phyloP scores from a whole-genome alignment of 1,139 yeast species.

The Geotrichum carabidarum region DNA sequence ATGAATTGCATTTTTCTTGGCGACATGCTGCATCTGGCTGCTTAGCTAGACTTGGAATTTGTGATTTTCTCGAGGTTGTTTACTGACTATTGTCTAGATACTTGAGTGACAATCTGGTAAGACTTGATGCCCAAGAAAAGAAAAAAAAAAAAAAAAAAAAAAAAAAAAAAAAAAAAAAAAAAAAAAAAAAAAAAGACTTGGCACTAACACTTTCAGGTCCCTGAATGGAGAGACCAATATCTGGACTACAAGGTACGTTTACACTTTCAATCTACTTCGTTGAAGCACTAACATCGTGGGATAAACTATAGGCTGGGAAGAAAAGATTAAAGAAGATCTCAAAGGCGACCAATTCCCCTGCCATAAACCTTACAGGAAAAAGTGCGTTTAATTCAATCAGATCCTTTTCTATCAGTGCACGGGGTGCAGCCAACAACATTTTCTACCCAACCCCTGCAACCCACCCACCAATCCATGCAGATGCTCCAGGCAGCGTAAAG shows the following conservation, averaged over 20 bases:
- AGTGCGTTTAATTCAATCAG: not conserved
- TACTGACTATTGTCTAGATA: slow-evolving; percentile 26
- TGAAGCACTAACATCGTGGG: not conserved
- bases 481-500: slow-evolving; percentile 13
- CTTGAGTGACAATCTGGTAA: slow-evolving; percentile 36
- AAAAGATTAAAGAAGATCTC: slow-evolving; percentile 50
- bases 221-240: slow-evolving; percentile 84
- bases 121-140: too few relatives aligned
- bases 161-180: not conserved
- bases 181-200: not conserved
- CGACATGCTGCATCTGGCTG: not conserved
- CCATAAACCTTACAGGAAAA: slow-evolving; percentile 9
- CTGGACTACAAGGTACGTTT: slow-evolving; percentile 56
- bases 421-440: slow-evolving; percentile 18
- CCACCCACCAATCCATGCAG: not conserved
- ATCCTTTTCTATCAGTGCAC: slow-evolving; percentile 12
- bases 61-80: too few relatives aligned
- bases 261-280: not conserved
- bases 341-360: slow-evolving; percentile 19
- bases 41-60: not conserved
- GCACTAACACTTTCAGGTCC: slow-evolving; percentile 49
- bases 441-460: slow-evolving; percentile 11
- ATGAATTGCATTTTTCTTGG: too few relatives aligned
- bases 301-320: slow-evolving; percentile 42
- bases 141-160: not conserved